Base-by-base conservation (phyloP, 805 yeast genomes). In the Priceomyces fermenticarens region DNA sequence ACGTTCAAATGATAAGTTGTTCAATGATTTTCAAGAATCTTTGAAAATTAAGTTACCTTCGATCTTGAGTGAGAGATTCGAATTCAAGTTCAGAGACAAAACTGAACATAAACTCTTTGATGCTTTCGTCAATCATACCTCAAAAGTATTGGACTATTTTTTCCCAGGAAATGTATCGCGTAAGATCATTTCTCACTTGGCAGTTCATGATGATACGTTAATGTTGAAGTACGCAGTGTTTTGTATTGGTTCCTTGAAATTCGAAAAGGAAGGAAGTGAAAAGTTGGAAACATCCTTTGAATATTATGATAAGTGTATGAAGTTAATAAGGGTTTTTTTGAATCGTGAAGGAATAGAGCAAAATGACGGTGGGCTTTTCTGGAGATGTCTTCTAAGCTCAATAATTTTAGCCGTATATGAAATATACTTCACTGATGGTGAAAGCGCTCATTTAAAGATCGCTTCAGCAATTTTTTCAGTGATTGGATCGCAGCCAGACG, bases 371-470 rank as follows among this genome's bases (percentile, higher is more conserved):
- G 66, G 64, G 2, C 53, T 58, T 11, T 58, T 59, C 23, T 57
- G 65, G 2, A 49, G 71, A 20, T 68, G 73, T 37, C 55, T 68
- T 27, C 44, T 67, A 20, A 63, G 70, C 44, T 65, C 73, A 1
- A 58, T 58, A 12, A 46, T 68, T 11, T 54, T 68, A 12, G 64
- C 72, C 31, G 55, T 67, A 10, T 65, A 64, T 48, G 73, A 68
- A 47, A 53, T 67, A 48, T 62, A 63, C 36, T 67, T 65, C 36
- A 61, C 62, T 28, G 70, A 69, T 7, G 55, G 57, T 16, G 70
- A 65, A 35, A 59, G 59, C 30, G 61, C 69, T 3, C 62, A 68
- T 42, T 62, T 65, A 30, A 66, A 60, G 47, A 70, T 69, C 1
- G 72, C 72, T 1, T 57, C 62, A 6, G 53, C 60, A 25, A 57